Base-by-base conservation (phyloP, 2,329 filamentous ascomycete species). In the Cadophora luteo-olivacea region DNA sequence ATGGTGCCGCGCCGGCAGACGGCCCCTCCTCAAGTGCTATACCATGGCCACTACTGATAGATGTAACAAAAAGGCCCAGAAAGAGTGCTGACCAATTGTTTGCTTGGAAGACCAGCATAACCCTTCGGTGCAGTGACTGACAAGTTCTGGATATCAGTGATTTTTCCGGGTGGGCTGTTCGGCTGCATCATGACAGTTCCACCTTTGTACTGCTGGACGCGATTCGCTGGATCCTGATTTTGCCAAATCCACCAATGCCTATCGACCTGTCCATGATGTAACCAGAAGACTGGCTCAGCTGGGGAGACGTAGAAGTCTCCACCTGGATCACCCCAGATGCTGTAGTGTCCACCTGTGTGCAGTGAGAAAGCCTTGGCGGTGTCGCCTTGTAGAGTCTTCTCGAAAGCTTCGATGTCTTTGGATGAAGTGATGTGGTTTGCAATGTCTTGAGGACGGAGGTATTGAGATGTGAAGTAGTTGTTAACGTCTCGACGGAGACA, bases 401-500 rank as follows among this genome's bases (percentile, higher is more conserved):
- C 61, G 63, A 70, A 70, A 4, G 68, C 36, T 8, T 45, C 22
- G 24, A 72, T 68, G 19, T 57, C 41, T 16, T 38, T 54, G n/a
- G 66, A 67, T 16, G 64, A 60, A 8, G 41, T 64, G 33, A 60
- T 60, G 12, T 65, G 41, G 24, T 63, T 65, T n/a, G 68, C 32
- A 9, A 68, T 32, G 12, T 66, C 63, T 41, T 51, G 19, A 45
- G 22, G 24, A 41, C 24, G 66, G 24, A 67, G 38, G 29, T 32
- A 61, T 9, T 33, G 49, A 8, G 45, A 58, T 2, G 61, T 24
- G 16, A 48, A 54, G 49, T 49, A 60, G 25, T 55, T 41, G 24
- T 61, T 81, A 33, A 83, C 72, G 69, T 83, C 81, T 9, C 81
- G 77, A 72, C 80, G 80, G 54, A 83, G 74, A 68, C 81, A 81